phyloP scores from a whole-genome alignment of 2,329 filamentous ascomycete genomes.

The Tolypocladium tundrense region DNA sequence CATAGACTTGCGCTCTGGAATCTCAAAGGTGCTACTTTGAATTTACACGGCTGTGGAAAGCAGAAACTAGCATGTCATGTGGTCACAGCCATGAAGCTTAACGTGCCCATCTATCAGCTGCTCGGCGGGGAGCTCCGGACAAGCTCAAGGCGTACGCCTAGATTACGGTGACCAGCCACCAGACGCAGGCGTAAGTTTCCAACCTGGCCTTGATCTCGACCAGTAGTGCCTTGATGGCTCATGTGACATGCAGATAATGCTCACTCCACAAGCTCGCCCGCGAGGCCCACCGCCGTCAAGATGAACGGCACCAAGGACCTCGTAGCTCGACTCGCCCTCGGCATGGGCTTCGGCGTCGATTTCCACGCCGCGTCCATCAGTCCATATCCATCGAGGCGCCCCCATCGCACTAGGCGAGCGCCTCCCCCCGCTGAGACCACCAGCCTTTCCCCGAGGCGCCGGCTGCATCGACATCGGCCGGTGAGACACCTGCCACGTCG shows the following conservation, averaged over 20 bases:
- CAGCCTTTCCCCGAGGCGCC: constrained; percentile 60
- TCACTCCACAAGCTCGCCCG: constrained; percentile 35
- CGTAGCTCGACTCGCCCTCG: constrained; percentile 62
- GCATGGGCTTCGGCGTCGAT: constrained; percentile 64
- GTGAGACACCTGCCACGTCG: constrained; percentile 61
- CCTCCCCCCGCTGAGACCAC: constrained; percentile 62
- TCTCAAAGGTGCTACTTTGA: constrained; percentile 42
- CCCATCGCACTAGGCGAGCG: constrained; percentile 67
- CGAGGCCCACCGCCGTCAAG: constrained; percentile 52
- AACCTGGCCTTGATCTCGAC: not conserved
- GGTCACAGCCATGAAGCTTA: constrained; percentile 30
- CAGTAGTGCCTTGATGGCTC: not conserved
- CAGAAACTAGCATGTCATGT: not conserved
- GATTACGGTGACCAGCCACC: constrained; percentile 31
- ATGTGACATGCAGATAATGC: not conserved
- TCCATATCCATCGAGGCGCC: constrained; percentile 60
- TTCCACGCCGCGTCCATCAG: constrained; percentile 61
- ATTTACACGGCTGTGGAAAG: not conserved
- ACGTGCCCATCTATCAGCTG: constrained; percentile 62
- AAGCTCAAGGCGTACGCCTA: constrained; percentile 23
- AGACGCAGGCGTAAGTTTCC: constrained; percentile 48
- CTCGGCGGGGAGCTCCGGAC: constrained; percentile 65
- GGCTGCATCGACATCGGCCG: constrained; percentile 62
- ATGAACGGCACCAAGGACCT: constrained; percentile 75
- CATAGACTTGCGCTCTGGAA: constrained; percentile 72